Percentiles rank a stretch among this genome's conserved stretches.
Evolutionary conservation across 495 filamentous ascomycete species (phyloP).

Genomic region (Annulohypoxylon nitens): DNA sequence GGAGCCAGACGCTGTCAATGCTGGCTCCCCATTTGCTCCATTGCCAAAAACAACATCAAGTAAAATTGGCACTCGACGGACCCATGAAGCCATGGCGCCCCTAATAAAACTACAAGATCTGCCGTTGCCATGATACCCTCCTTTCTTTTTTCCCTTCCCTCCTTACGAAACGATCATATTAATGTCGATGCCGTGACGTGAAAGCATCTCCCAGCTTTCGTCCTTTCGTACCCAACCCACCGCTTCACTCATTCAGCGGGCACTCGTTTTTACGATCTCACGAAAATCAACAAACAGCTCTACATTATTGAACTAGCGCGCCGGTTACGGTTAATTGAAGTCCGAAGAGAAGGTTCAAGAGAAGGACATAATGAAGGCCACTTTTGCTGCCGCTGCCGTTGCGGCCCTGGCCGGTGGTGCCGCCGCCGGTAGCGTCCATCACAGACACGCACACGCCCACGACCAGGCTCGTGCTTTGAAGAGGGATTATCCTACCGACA

Average conservation of each 20-base stretch:
- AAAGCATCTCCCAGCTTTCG: constrained; percentile 67
- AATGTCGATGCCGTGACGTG: constrained; percentile 64
- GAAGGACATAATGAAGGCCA: constrained; percentile 72
- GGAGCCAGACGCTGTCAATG: constrained; percentile 37
- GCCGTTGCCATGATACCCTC: constrained; percentile 46
- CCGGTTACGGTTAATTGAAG: constrained; percentile 27
- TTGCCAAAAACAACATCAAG: constrained; percentile 46
- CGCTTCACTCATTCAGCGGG: constrained; percentile 99
- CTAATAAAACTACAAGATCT: constrained; percentile 53
- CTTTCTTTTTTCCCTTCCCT: constrained; percentile 57
- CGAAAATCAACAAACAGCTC: constrained; percentile 54
- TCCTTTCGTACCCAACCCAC: constrained; percentile 70
- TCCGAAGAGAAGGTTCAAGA: constrained; percentile 39
- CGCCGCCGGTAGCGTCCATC: constrained; percentile 62
- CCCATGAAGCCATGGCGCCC: constrained; percentile 46
- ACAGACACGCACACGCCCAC: constrained; percentile 74
- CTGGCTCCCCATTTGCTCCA: constrained; percentile 40
- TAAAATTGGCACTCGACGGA: constrained; percentile 47
- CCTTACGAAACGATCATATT: constrained; percentile 58
- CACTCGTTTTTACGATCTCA: constrained; percentile 74
- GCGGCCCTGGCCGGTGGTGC: constrained; percentile 75
- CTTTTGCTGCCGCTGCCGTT: constrained; percentile 72
- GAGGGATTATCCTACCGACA: constrained; percentile 50
- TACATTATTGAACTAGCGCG: constrained; percentile 43
- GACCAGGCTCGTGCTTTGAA: constrained; percentile 66